These are phyloP conservation scores for Coriolopsis trogii DNA, from an alignment of 1,284 basidiomycete genomes.

Conservation along the genomic window DNA sequence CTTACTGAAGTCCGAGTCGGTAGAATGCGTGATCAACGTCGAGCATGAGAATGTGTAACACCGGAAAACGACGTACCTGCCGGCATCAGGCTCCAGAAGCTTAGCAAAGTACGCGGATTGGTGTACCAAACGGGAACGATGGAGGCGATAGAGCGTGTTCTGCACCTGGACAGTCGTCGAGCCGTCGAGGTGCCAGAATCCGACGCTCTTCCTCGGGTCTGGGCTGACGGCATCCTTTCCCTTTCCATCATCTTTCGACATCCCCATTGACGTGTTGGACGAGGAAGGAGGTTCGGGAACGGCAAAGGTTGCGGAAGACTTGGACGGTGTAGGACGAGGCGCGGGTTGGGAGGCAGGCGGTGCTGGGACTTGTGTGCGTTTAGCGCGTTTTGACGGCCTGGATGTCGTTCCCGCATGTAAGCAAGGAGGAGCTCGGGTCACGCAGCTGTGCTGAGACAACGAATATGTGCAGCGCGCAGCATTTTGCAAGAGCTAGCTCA, in stretches of 20 bases:
- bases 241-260: constrained; percentile 3
- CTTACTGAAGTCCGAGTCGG: too few relatives aligned
- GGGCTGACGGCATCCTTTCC: background rate
- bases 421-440: too few relatives aligned
- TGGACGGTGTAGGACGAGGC: background rate
- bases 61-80: constrained; percentile 14
- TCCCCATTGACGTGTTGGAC: background rate
- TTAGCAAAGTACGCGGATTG: constrained; percentile 39
- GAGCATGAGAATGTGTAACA: too few relatives aligned
- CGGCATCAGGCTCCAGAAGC: constrained; percentile 28
- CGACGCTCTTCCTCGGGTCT: constrained; percentile 10
- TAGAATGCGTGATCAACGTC: too few relatives aligned
- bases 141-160: constrained; percentile 37
- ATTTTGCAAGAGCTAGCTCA: too few relatives aligned
- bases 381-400: constrained; percentile 12
- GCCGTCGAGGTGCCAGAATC: constrained; percentile 42
- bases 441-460: too few relatives aligned
- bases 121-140: constrained; percentile 37
- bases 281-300: background rate
- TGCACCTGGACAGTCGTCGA: constrained; percentile 38
- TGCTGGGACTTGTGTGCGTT: background rate
- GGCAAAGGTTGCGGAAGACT: background rate
- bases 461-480: too few relatives aligned
- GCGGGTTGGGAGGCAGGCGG: constrained; percentile 10
- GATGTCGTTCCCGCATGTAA: background rate